Percentiles rank a stretch among this genome's conserved stretches.
Conservation (phyloP, 1,139 yeast species). For the Yamadazyma conglobata region DNA sequence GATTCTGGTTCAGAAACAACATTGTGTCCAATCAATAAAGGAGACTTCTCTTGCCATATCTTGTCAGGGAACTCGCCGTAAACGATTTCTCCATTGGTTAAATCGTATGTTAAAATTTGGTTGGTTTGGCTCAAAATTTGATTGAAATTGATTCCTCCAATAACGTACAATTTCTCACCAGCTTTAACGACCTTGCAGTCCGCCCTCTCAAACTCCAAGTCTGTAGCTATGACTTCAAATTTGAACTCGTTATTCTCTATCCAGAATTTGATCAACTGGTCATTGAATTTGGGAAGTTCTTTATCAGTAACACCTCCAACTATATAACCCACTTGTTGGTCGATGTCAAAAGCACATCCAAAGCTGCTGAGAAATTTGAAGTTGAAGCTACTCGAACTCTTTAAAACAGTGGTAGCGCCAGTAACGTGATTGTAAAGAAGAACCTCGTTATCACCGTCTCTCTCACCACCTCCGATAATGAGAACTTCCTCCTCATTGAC, state of each 20-base stretch:
- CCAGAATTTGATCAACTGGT: conserved; percentile 13
- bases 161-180: conserved; percentile 34
- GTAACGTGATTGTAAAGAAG: conserved; percentile 20
- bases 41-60: conserved; percentile 38
- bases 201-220: conserved; percentile 36
- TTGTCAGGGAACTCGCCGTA: conserved; percentile 24
- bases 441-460: conserved; percentile 8
- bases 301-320: conserved; percentile 53
- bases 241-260: conserved; percentile 5
- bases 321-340: conserved; percentile 35
- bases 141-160: conserved; percentile 59
- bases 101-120: conserved; percentile 14
- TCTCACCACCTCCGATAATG: conserved; percentile 50
- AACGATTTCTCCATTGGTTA: conserved; percentile 23
- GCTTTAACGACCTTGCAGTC: conserved; percentile 33
- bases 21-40: conserved; percentile 62
- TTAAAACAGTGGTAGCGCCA: conserved; percentile 7
- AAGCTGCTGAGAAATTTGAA: conserved; percentile 21
- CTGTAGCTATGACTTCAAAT: conserved; percentile 7
- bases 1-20: conserved; percentile 24
- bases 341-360: conserved; percentile 16
- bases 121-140: conserved; percentile 29
- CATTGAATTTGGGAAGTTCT: conserved; percentile 29
- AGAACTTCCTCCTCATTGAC: conserved; percentile 34
- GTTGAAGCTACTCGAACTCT: not conserved